Base-by-base conservation (phyloP, 495 filamentous ascomycete species). In the Aspergillus incahuasiensis region DNA sequence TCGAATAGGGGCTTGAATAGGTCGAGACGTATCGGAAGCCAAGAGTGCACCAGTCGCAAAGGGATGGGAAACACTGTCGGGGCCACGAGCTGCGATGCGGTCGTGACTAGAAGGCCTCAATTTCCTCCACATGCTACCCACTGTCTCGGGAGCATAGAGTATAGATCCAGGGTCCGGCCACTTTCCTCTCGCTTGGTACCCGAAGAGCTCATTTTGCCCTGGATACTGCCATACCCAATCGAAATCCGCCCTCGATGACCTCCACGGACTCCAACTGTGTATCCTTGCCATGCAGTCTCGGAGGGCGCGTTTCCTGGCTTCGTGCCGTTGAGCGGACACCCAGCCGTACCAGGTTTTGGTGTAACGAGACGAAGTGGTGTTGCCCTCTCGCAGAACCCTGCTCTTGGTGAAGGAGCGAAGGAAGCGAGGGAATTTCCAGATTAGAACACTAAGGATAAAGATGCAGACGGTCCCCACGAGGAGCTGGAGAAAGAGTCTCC, bases 331-430 rank as follows among this genome's bases (percentile, higher is more conserved):
- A 5, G 60, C 43, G 6, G 69, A 50, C 3, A 76, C 65, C 75
- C 75, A 78, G 39, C 75, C 75, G 49, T 78, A 78, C 75, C 75
- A 78, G 13, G 73, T 78, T 42, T 64, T 69, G 22, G 69, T 64
- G 57, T 72, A 76, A 9, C 75, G 72, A 54, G 63, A 58, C 3
- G 57, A 62, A 12, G 65, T 51, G 5, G 58, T 40, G 55, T 69
- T 78, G 25, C 70, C 71, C 38, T 51, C 60, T 40, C 57, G 16
- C 21, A 74, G 52, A 34, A 78, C 67, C 57, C 62, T 70, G 22
- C 63, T 38, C 53, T 59, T 56, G 7, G 67, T 75, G 47, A 74
- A 71, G 6, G 46, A 62, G 34, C 74, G 70, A 48, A 72, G 52
- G 40, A 73, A 70, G n/a, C 57, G 54, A 12, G 72, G 73, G 32